Evolutionary conservation across 164 flowering plant species (phyloP), one percentile per base, ranked within the genome.

Genomic region (Macadamia integrifolia): DNA sequence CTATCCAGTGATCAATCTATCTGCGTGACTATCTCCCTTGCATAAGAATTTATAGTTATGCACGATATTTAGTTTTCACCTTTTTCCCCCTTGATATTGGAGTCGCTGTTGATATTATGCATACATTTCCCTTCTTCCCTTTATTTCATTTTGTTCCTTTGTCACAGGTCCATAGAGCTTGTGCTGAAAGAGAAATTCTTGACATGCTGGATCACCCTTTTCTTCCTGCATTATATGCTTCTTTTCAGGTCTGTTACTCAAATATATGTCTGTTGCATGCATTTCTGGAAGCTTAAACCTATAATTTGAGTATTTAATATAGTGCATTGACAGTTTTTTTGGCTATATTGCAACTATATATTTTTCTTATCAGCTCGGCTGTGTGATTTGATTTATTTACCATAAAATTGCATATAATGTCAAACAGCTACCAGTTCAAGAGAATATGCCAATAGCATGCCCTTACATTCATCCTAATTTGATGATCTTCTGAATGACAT

Each of bases 121-220:
- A 40, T 65, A 32, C 46, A 17, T 32, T 6, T 31, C 14, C 14
- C 55, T 50, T 48, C 17, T 0, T 31, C 49, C 46, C 35, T 29
- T 52, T 17, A 13, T 59, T 61, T 53, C 23, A 9, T 17, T 12
- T 40, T 1, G 56, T 28, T 29, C 64, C 52, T 78, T 62, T 76
- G 28, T 32, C 73, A 62, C 83, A 93, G 98, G 98, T 94, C 57
- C 99, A 94, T 61, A 89, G 99, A 80, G 99, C 97, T 78, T 88
- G 97, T 76, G 95, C 98, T 60, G 99, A 94, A 77, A 86, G 99
- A 80, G 97, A 92, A 77, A 94, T 94, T 74, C 93, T 92, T 53
- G 97, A 92, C 75, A 71, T 87, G 82, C 73, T 94, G 82, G 99
- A 94, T 69, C 99, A 94, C 72, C 99, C 99, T 74, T 94, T 94